A percentile compares a stretch with the other conserved stretches of the same genome.
Evolutionary conservation across 768 basidiomycete genomes (phyloP).

Genomic region (Lenzites betulinus): DNA sequence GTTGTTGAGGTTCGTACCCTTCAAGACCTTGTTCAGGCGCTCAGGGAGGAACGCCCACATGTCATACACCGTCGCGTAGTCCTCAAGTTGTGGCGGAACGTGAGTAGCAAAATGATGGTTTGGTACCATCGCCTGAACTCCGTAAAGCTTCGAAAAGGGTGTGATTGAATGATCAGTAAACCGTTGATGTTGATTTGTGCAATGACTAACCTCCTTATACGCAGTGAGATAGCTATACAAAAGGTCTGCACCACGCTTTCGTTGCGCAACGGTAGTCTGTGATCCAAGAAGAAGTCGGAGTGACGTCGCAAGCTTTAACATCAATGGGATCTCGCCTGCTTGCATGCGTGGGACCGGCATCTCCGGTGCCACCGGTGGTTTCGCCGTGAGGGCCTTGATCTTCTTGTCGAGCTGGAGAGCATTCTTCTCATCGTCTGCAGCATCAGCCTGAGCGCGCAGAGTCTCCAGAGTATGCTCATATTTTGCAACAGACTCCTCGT

Average conservation of each 20-base stretch:
- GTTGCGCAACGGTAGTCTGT: not conserved
- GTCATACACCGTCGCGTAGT: constrained; percentile 33
- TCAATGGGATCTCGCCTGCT: not conserved
- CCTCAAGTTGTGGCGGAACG: constrained; percentile 25
- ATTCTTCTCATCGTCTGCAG: too few relatives aligned
- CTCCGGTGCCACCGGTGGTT: not conserved
- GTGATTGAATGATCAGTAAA: too few relatives aligned
- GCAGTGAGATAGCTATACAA: not conserved
- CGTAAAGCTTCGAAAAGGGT: too few relatives aligned
- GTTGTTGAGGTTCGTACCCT: constrained; percentile 34
- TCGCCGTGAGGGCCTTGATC: not conserved
- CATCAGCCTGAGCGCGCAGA: too few relatives aligned
- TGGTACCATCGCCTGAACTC: constrained; percentile 28
- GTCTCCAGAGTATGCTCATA: too few relatives aligned
- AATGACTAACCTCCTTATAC: not conserved
- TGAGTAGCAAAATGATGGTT: constrained; percentile 36
- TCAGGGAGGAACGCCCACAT: constrained; percentile 35
- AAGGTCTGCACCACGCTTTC: not conserved
- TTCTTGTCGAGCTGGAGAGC: too few relatives aligned
- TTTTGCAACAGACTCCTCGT: too few relatives aligned
- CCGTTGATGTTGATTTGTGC: not conserved
- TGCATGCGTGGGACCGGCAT: not conserved
- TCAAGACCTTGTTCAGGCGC: constrained; percentile 34
- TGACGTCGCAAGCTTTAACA: not conserved
- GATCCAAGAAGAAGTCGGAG: not conserved